Base-by-base conservation (phyloP, 2,329 filamentous ascomycete species). In the Arthrinium puccinioides region DNA sequence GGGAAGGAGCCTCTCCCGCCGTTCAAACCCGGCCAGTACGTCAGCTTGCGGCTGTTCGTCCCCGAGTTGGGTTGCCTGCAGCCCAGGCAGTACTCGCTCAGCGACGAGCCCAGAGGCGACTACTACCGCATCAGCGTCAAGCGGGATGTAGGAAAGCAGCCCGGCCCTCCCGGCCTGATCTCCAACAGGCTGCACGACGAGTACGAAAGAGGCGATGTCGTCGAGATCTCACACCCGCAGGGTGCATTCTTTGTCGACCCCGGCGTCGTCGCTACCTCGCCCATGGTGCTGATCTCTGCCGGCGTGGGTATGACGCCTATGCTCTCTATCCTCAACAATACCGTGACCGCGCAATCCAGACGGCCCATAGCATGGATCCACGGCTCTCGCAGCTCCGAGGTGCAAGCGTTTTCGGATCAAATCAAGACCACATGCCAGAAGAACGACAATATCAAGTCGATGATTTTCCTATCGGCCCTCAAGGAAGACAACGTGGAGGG, bases 61-160 rank as follows among this genome's bases (percentile, higher is more conserved):
- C 75, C 79, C 1, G 64, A 70, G 32, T 67, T 83, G 16, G 72
- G 74, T 13, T 68, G 81, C 47, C 61, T 69, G 40, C 86, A 90
- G 59, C 76, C 78, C 40, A 66, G 85, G 38, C 85, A 90, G 64
- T 90, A 87, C 64, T 84, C 79, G 32, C 66, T 90, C 39, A 83
- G 76, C 51, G 78, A 84, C 48, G 67, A 62, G 3, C 66, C 69
- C 4, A 46, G 46, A 18, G 48, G 69, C 8, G 63, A 64, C 13
- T 73, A 78, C 57, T 86, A 86, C 60, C 75, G 84, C 37, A 79
- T 90, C 61, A 84, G 76, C 46, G 79, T 90, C 44, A 89, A 88
- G 70, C 73, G 66, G 40, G 82, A 76, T 45, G 56, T 61, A 21
- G 63, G 64, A 32, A 44, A 49, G 37, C 49, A n/a, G n/a, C n/a